Conservation (phyloP, 2,329 filamentous ascomycete species). For the Colletotrichum musae region DNA sequence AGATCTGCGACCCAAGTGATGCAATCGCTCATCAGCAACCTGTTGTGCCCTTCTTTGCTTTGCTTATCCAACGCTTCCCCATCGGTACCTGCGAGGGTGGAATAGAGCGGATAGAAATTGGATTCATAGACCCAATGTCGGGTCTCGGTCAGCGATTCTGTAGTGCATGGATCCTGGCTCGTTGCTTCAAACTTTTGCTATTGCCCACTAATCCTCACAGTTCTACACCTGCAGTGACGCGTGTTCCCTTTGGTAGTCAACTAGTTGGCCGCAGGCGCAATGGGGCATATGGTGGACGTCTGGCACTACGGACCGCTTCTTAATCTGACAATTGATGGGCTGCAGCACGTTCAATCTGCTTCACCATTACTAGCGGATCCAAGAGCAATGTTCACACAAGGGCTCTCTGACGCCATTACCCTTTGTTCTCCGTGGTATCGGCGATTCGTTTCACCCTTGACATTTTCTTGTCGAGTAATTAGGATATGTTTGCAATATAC, state of each 20-base stretch:
- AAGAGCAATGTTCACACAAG: conserved; percentile 64
- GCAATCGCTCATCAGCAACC: background rate
- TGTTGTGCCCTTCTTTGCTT: conserved; percentile 11
- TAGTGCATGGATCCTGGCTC: conserved; percentile 27
- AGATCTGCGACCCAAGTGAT: conserved; percentile 17
- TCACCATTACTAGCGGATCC: conserved; percentile 68
- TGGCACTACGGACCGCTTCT: conserved; percentile 54
- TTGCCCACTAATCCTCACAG: conserved; percentile 34
- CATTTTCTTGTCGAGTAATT: conserved; percentile 52
- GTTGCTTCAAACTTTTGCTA: conserved; percentile 29
- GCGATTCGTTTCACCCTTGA: conserved; percentile 77
- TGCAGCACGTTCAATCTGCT: conserved; percentile 68
- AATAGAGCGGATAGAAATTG: conserved; percentile 39
- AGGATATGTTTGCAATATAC: conserved; percentile 13
- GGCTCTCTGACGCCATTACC: conserved; percentile 74
- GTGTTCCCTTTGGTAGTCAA: background rate
- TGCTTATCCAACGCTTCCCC: conserved; percentile 24
- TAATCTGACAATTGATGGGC: conserved; percentile 66
- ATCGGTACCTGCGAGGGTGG: conserved; percentile 23
- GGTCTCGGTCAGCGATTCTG: conserved; percentile 30
- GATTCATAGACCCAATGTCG: conserved; percentile 31
- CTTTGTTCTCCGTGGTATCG: conserved; percentile 59
- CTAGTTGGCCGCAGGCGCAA: background rate
- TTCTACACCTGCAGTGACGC: background rate
- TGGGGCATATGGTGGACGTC: background rate